Evolutionary conservation across 2,329 filamentous ascomycete species (phyloP), one percentile per base, ranked within the genome.

Genomic region (Colletotrichum sp.): DNA sequence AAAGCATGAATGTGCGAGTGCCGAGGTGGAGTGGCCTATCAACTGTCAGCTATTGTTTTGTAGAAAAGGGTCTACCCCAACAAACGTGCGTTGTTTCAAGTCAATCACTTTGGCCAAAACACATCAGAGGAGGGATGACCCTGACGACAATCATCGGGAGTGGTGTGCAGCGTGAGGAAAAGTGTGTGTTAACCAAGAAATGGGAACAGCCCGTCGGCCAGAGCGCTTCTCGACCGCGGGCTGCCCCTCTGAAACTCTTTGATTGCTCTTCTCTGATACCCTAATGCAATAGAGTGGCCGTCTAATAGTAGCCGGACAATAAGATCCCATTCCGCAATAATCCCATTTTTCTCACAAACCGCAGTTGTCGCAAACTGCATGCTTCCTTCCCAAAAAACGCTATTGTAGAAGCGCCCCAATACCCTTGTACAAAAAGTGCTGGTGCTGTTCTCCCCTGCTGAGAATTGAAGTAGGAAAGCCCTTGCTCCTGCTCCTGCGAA

Each of bases 151-250:
- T n/a, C 57, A 32, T 18, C n/a, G n/a, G 16, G 59, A 28, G 4
- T 52, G 43, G 43, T 52, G 43, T 24, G 43, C 2, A 13, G 43
- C 43, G 43, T 52, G 55, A 59, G 55, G 7, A 36, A 60, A 28
- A 10, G 15, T 32, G 63, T 59, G 73, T 73, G 55, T 70, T 24
- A 76, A 69, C 59, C 65, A 60, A 30, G 52, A 63, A 69, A 69
- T 66, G 10, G 30, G 70, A 57, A 32, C 21, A 18, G 24, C 36
- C 74, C 74, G 65, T 21, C 64, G 65, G 74, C 74, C 74, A 76
- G 74, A 76, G 74, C 74, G 48, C 74, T 76, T 76, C 74, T 74
- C 48, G 71, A 76, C 74, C 65, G 71, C 70, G 70, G 71, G 60
- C 10, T 30, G 48, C 63, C 64, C 64, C 61, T 52, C 24, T 60